These are phyloP conservation scores for Xylariales sp. DNA, from an alignment of 2,329 filamentous ascomycete species.

Conservation along the genomic window DNA sequence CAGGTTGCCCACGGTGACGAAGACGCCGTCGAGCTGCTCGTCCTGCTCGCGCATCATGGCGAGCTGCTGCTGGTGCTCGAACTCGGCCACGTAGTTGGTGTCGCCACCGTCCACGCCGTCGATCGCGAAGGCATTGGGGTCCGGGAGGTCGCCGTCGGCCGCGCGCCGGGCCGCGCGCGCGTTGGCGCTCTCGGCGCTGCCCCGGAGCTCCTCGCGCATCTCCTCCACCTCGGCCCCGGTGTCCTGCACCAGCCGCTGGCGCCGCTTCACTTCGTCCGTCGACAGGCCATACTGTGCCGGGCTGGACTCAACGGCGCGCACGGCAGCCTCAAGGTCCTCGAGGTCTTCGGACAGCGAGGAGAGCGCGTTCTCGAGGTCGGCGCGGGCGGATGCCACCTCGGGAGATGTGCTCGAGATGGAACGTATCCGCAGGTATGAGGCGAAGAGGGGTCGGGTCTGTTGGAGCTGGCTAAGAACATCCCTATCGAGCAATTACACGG, in stretches of 20 bases:
- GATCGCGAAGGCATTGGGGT: constrained; percentile 55
- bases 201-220: constrained; percentile 74
- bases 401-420: constrained; percentile 51
- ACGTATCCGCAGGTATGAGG: constrained; percentile 92
- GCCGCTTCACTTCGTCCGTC: constrained; percentile 73
- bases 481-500: too few relatives aligned
- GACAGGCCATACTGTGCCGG: constrained; percentile 85
- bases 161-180: constrained; percentile 25
- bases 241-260: constrained; percentile 79
- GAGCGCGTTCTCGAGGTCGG: constrained; percentile 64
- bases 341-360: constrained; percentile 76
- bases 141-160: constrained; percentile 41
- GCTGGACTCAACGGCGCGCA: constrained; percentile 81
- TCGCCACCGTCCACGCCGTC: constrained; percentile 33
- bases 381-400: constrained; percentile 75
- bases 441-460: constrained; percentile 79
- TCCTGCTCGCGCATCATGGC: constrained; percentile 96
- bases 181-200: constrained; percentile 16
- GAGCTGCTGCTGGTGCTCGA: constrained; percentile 87
- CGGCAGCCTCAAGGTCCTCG: constrained; percentile 80
- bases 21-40: constrained; percentile 86
- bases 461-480: constrained; percentile 84
- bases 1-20: constrained; percentile 86
- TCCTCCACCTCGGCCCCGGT: constrained; percentile 84
- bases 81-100: constrained; percentile 66